Evolutionary conservation across 129 eudicot species (phyloP).

Genomic region (Artemisia annua): DNA sequence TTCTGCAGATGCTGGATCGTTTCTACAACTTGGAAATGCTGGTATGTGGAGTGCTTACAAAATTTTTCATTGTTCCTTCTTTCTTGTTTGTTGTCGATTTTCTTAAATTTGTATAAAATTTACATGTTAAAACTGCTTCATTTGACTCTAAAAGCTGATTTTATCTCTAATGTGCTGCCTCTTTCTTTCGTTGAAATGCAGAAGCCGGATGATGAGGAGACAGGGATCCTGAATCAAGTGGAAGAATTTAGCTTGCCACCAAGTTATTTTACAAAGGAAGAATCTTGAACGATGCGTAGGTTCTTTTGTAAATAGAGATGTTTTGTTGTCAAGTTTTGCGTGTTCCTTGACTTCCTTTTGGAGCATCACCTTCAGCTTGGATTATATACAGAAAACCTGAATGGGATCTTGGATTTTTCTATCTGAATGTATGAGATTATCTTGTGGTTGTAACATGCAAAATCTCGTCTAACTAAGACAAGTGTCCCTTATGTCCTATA

Average conservation of each 20-base stretch:
- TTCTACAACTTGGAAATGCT: constrained; percentile 94
- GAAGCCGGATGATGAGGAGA: constrained; percentile 81
- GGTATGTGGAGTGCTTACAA: constrained; percentile 42
- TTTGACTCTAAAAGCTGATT: neutral
- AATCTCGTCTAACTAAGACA: no score
- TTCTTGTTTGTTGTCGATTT: no score
- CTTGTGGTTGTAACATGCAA: neutral
- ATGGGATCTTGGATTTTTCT: neutral
- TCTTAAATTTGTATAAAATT: neutral
- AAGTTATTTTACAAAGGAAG: constrained; percentile 73
- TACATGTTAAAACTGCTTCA: neutral
- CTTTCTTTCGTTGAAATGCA: constrained; percentile 25
- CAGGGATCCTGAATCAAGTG: constrained; percentile 65
- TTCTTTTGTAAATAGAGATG: constrained; percentile 21
- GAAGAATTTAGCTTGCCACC: constrained; percentile 86
- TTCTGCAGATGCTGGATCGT: constrained; percentile 83
- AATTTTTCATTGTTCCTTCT: neutral
- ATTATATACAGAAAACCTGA: constrained; percentile 12
- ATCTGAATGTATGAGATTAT: neutral
- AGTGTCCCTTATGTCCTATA: no score
- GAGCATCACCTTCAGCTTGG: constrained; percentile 8
- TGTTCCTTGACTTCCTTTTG: constrained; percentile 24
- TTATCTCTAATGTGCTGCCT: neutral
- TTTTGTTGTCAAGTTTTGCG: constrained; percentile 16
- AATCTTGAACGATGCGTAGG: constrained; percentile 42